These are phyloP conservation scores for Macrophomina tecta DNA, from an alignment of 2,329 filamentous ascomycete genomes.

Conservation along the genomic window DNA sequence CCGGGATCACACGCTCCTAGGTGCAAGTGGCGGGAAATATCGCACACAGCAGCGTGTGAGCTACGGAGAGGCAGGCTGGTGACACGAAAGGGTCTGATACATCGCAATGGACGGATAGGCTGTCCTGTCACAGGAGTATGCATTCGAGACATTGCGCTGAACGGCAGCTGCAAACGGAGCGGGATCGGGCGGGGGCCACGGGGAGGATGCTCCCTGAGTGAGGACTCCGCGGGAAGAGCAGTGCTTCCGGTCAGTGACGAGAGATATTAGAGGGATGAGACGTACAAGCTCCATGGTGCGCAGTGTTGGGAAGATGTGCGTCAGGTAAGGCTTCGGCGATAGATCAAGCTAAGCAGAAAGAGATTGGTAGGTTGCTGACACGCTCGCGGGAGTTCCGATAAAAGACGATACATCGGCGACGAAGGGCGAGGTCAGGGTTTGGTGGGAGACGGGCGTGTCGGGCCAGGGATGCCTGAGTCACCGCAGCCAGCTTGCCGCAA, in stretches of 20 bases:
- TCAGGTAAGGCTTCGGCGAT: too few species aligned
- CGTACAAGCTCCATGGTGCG: too few species aligned
- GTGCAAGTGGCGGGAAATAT: not conserved
- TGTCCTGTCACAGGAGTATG: not conserved
- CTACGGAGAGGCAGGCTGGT: not conserved
- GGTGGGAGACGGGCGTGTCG: not conserved
- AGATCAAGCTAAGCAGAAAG: too few species aligned
- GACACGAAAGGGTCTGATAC: not conserved
- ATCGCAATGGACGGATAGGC: not conserved
- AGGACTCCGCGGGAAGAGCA: too few species aligned
- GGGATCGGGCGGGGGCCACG: too few species aligned
- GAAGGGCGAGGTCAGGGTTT: not conserved
- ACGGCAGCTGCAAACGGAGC: not conserved
- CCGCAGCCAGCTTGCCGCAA: constrained; percentile 15
- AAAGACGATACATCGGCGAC: too few species aligned
- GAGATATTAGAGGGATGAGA: not conserved
- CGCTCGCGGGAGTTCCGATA: not conserved
- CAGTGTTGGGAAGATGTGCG: not conserved
- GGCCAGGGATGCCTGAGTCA: not conserved
- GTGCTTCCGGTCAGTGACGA: too few species aligned
- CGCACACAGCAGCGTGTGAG: not conserved
- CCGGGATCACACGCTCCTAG: not conserved
- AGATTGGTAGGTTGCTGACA: not conserved
- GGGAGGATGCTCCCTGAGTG: too few species aligned
- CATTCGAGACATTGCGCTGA: not conserved